Evolutionary conservation across 257 asterid species (phyloP).

Genomic region (Knoxia roxburghii): DNA sequence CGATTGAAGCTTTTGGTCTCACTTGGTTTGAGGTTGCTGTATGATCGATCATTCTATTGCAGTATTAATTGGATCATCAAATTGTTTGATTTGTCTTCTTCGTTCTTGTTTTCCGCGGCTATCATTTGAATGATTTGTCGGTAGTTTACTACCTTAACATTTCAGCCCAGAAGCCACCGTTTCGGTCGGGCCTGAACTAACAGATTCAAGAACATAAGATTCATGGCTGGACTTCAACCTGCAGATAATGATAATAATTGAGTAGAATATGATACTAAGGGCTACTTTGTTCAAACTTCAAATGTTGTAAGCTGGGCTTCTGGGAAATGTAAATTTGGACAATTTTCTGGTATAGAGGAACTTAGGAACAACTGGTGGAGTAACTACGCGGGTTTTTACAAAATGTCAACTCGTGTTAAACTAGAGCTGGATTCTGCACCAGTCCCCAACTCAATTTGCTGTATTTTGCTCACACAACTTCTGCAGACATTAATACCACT

Average conservation of each 20-base stretch:
- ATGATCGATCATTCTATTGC: too few relatives aligned
- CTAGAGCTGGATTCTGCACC: constrained; percentile 1
- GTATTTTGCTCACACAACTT: neutral
- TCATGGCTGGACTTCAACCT: too few relatives aligned
- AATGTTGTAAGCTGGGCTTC: neutral
- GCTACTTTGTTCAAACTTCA: too few relatives aligned
- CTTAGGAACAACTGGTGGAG: constrained; percentile 7
- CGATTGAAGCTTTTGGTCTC: neutral
- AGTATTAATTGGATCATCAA: too few relatives aligned
- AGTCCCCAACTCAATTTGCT: neutral
- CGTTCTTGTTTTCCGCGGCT: neutral
- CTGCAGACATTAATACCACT: neutral
- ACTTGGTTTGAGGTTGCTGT: neutral
- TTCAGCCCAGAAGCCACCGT: too few relatives aligned
- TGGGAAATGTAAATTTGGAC: neutral
- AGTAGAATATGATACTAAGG: neutral
- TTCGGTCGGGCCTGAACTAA: too few relatives aligned
- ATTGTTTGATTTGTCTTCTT: too few relatives aligned
- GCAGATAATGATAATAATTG: neutral
- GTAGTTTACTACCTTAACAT: too few relatives aligned
- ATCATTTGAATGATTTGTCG: too few relatives aligned
- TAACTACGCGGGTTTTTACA: neutral
- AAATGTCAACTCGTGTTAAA: neutral
- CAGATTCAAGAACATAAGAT: too few relatives aligned
- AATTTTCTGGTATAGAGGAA: neutral